phyloP scores from a whole-genome alignment of 768 basidiomycete genomes.

The Holtermanniella nyarrowii region DNA sequence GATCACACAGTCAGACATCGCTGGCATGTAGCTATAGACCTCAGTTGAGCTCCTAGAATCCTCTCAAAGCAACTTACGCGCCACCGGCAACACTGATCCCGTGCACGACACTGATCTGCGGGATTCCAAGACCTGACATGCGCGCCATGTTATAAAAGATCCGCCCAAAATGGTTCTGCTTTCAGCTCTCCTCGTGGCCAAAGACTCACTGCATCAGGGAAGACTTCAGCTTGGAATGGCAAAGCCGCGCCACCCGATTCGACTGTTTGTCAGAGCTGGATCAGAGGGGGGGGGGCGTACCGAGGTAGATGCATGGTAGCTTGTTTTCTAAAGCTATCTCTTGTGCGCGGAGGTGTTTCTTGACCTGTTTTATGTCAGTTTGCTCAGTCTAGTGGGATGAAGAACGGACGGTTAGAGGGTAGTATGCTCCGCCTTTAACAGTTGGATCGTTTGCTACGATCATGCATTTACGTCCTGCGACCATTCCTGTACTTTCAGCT shows the following conservation, averaged over 20 bases:
- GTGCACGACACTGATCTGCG: conserved; percentile 85
- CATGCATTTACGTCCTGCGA: conserved; percentile 73
- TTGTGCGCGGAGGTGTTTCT: conserved; percentile 90
- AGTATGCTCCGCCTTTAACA: conserved; percentile 86
- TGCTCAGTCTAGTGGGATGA: too few species aligned
- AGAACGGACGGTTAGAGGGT: conserved; percentile 61
- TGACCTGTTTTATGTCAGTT: conserved; percentile 50
- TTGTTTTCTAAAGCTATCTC: conserved; percentile 86
- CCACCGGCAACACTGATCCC: conserved; percentile 92
- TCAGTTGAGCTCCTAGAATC: background rate
- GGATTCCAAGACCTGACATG: conserved; percentile 82
- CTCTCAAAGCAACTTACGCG: conserved; percentile 49
- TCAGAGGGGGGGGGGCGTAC: conserved; percentile 44
- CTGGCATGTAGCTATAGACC: conserved; percentile 53
- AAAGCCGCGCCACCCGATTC: conserved; percentile 90
- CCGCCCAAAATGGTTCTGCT: conserved; percentile 76
- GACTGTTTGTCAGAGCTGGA: conserved; percentile 47
- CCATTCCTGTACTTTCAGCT: conserved; percentile 46
- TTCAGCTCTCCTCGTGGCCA: background rate
- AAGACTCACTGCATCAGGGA: conserved; percentile 57
- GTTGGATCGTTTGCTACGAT: conserved; percentile 90
- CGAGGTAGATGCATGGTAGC: conserved; percentile 83
- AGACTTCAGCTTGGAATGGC: conserved; percentile 84
- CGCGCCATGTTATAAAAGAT: conserved; percentile 95
- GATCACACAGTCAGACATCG: conserved; percentile 78